Conservation (phyloP, 176 grass and related monocot species). For the Raddia guianensis region DNA sequence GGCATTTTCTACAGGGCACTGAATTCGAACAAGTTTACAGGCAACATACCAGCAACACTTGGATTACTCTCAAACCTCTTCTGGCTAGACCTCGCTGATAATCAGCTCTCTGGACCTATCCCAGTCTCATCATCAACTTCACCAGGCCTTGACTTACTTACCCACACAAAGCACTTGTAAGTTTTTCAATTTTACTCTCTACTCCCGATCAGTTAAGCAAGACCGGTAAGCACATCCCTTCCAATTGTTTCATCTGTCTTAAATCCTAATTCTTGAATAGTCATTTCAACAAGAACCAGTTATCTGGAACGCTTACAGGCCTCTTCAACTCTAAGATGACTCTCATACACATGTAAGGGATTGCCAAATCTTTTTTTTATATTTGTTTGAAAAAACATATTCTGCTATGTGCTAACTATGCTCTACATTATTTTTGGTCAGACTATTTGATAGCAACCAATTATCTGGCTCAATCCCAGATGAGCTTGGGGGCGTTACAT, state of each 20-base stretch:
- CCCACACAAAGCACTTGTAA: constrained; percentile 55
- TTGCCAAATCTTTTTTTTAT: not conserved
- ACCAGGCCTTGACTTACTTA: constrained; percentile 48
- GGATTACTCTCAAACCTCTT: constrained; percentile 43
- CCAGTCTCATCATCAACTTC: constrained; percentile 37
- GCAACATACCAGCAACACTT: constrained; percentile 42
- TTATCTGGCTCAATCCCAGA: constrained; percentile 44
- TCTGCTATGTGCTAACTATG: not conserved
- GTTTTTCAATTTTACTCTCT: constrained; percentile 2
- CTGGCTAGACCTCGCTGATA: constrained; percentile 61
- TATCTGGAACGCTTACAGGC: constrained; percentile 44
- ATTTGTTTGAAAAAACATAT: not conserved
- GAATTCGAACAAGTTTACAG: constrained; percentile 61
- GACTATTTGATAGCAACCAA: constrained; percentile 57
- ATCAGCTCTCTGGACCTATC: constrained; percentile 46
- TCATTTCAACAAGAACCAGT: constrained; percentile 61
- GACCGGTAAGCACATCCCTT: not conserved
- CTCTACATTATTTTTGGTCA: constrained; percentile 9
- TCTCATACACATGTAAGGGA: constrained; percentile 59
- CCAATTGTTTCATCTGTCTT: not conserved
- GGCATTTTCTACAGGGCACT: constrained; percentile 37
- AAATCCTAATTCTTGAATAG: constrained; percentile 34
- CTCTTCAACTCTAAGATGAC: constrained; percentile 62
- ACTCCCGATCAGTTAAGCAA: not conserved
- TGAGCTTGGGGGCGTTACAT: constrained; percentile 33